These are phyloP conservation scores for Huntiella decipiens DNA, from an alignment of 2,329 filamentous ascomycete species.

Conservation along the genomic window DNA sequence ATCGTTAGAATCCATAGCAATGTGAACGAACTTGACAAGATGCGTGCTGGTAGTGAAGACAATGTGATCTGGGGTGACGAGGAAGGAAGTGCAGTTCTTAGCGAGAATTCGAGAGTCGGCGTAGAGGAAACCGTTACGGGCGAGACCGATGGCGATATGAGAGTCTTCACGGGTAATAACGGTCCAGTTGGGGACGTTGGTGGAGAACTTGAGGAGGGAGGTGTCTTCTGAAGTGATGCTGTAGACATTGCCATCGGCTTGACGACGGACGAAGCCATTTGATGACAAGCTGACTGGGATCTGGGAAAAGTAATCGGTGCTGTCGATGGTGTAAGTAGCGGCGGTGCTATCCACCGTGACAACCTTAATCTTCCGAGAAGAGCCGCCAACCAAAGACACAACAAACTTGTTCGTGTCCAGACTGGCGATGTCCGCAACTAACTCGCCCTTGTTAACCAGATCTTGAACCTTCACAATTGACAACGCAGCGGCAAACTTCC, in stretches of 20 bases:
- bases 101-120: constrained; percentile 55
- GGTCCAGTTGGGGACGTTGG: constrained; percentile 21
- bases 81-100: constrained; percentile 83
- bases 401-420: constrained; percentile 3
- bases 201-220: neutral
- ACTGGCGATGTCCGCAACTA: constrained; percentile 2
- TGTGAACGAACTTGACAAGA: constrained; percentile 81
- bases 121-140: constrained; percentile 58
- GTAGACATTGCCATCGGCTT: constrained; percentile 5
- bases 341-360: neutral
- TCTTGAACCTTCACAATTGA: constrained; percentile 1
- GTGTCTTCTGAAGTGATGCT: constrained; percentile 3
- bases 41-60: constrained; percentile 88
- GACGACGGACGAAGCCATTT: constrained; percentile 5
- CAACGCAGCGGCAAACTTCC: constrained; percentile 17
- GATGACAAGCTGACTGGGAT: constrained; percentile 1
- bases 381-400: neutral
- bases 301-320: neutral
- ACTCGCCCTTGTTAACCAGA: neutral
- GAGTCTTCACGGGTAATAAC: constrained; percentile 24
- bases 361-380: neutral
- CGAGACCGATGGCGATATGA: constrained; percentile 41
- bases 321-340: neutral
- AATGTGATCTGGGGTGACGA: constrained; percentile 62
- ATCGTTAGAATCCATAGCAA: constrained; percentile 42